A percentile compares a stretch with the other conserved stretches of the same genome.
These are phyloP conservation scores for Botryotinia narcissicola DNA, from an alignment of 2,329 filamentous ascomycete genomes.

Conservation along the genomic window DNA sequence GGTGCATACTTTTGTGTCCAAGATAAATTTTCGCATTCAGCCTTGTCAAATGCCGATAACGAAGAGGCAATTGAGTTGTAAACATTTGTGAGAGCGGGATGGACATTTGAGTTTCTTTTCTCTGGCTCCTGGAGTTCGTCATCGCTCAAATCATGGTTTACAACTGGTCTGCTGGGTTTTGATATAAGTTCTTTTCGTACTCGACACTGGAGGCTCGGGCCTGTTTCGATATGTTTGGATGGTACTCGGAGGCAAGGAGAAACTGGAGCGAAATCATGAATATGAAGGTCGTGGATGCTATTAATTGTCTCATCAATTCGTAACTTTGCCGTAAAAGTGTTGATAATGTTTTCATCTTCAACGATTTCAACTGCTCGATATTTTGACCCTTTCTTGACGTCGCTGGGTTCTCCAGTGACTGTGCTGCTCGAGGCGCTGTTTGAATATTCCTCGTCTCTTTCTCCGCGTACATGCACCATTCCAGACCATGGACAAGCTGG, in stretches of 20 bases:
- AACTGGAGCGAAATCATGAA: slow-evolving; percentile 42
- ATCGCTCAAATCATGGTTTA: slow-evolving; percentile 35
- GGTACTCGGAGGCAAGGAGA: slow-evolving; percentile 54
- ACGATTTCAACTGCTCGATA: slow-evolving; percentile 32
- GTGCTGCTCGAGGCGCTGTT: not conserved
- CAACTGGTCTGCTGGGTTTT: slow-evolving; percentile 12
- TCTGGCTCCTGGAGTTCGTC: slow-evolving; percentile 40
- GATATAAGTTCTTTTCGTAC: slow-evolving; percentile 47
- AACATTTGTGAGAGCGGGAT: slow-evolving; percentile 59
- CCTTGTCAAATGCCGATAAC: slow-evolving; percentile 77
- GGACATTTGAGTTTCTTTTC: slow-evolving; percentile 36
- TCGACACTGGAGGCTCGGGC: slow-evolving; percentile 50
- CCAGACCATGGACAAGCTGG: slow-evolving; percentile 70
- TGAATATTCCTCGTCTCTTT: slow-evolving; percentile 1
- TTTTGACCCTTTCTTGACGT: slow-evolving; percentile 33
- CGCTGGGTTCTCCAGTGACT: not conserved
- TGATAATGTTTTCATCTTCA: slow-evolving; percentile 33
- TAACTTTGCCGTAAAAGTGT: slow-evolving; percentile 28
- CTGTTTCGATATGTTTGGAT: slow-evolving; percentile 56
- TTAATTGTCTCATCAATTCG: slow-evolving; percentile 25
- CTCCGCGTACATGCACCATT: slow-evolving; percentile 61
- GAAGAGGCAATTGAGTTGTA: slow-evolving; percentile 58
- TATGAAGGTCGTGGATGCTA: slow-evolving; percentile 30
- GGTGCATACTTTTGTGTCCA: slow-evolving; percentile 91
- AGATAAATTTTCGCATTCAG: slow-evolving; percentile 65